Evolutionary conservation across 73 alveolate genomes (phyloP).

Genomic region (Paramecium pentaurelia): DNA sequence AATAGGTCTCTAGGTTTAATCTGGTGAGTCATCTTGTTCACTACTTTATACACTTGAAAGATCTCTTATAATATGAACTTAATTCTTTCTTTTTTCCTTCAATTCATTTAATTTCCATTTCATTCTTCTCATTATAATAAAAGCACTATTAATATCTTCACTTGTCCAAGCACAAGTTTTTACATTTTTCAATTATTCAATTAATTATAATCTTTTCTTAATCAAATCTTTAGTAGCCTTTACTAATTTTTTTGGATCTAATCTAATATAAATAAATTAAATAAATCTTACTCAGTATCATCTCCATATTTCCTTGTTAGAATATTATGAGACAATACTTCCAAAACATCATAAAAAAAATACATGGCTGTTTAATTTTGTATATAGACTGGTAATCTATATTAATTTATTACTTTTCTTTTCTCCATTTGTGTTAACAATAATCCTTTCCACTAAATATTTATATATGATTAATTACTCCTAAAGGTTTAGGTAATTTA

Average conservation of each 20-base stretch:
- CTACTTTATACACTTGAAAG: neutral
- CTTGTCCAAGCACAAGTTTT: neutral
- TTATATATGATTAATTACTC: neutral
- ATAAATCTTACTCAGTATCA: neutral
- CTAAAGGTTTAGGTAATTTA: slow-evolving; percentile 18
- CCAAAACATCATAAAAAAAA: slow-evolving; percentile 39
- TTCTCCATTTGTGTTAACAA: neutral
- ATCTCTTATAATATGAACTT: neutral
- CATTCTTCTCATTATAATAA: neutral
- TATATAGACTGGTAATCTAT: neutral
- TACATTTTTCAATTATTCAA: neutral
- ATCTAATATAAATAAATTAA: neutral
- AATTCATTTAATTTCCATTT: neutral
- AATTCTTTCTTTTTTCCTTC: neutral
- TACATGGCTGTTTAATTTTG: neutral
- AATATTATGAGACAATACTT: neutral
- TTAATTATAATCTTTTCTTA: neutral
- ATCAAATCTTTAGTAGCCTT: slow-evolving; percentile 4
- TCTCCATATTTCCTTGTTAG: slow-evolving; percentile 11
- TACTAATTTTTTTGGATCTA: neutral
- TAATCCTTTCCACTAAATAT: slow-evolving; percentile 10
- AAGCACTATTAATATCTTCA: neutral
- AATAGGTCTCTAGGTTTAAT: no score
- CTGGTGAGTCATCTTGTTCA: neutral
- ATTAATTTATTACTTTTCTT: neutral